A percentile compares a stretch with the other conserved stretches of the same genome.
phyloP scores from a whole-genome alignment of 2,329 filamentous ascomycete species.

The Talaromyces atroroseus region DNA sequence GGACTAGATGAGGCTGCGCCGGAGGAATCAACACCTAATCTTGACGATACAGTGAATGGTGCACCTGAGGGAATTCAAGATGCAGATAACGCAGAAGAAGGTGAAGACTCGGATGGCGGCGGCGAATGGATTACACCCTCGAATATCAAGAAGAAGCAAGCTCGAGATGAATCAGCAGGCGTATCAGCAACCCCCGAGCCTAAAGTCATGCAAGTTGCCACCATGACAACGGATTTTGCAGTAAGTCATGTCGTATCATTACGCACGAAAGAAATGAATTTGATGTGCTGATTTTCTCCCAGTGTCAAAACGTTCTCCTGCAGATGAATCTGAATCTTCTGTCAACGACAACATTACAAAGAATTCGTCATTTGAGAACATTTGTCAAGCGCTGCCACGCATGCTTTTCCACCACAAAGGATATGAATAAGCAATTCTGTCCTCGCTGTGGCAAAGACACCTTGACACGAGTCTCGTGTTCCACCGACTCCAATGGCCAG shows the following conservation, averaged over 20 bases:
- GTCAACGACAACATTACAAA: slow-evolving; percentile 64
- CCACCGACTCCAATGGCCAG: slow-evolving; percentile 71
- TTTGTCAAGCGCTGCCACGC: slow-evolving; percentile 91
- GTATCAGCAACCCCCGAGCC: slow-evolving; percentile 49
- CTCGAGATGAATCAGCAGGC: slow-evolving; percentile 54
- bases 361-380: slow-evolving; percentile 78
- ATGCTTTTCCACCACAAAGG: slow-evolving; percentile 78
- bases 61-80: slow-evolving; percentile 11
- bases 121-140: slow-evolving; percentile 86
- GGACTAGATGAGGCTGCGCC: slow-evolving; percentile 16
- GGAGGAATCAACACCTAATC: slow-evolving; percentile 13
- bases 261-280: not conserved
- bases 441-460: slow-evolving; percentile 83
- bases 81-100: slow-evolving; percentile 26
- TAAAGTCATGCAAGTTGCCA: slow-evolving; percentile 74
- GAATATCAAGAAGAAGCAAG: slow-evolving; percentile 81
- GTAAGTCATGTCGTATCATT: slow-evolving; percentile 49
- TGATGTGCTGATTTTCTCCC: not conserved
- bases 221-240: slow-evolving; percentile 90
- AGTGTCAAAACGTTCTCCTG: slow-evolving; percentile 78
- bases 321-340: slow-evolving; percentile 92
- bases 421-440: slow-evolving; percentile 89
- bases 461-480: slow-evolving; percentile 77
- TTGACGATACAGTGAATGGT: slow-evolving; percentile 10
- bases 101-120: slow-evolving; percentile 41